Evolutionary conservation across 768 basidiomycete genomes (phyloP).

Genomic region (Rhizopogon roseolus): DNA sequence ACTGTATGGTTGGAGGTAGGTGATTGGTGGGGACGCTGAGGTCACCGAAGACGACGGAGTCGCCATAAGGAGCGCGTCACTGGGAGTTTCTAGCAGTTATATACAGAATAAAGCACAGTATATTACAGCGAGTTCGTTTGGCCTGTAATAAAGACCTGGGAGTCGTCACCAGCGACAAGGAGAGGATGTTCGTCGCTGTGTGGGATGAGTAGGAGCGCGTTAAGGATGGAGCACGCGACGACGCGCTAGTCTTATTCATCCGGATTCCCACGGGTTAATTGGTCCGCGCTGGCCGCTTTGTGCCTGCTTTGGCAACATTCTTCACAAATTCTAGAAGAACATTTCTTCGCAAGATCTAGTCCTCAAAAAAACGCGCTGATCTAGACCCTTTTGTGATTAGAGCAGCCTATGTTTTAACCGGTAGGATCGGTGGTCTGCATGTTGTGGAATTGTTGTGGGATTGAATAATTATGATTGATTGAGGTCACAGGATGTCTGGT

Average conservation of each 20-base stretch:
- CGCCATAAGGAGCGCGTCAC: slow-evolving; percentile 52
- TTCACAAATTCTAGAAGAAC: slow-evolving; percentile 5
- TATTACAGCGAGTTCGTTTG: slow-evolving; percentile 10
- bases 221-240: slow-evolving; percentile 29
- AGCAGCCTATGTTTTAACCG: not conserved
- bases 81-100: slow-evolving; percentile 7
- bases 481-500: not conserved
- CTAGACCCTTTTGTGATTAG: not conserved
- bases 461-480: not conserved
- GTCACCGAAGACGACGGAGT: slow-evolving; percentile 79
- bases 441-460: not conserved
- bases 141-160: slow-evolving; percentile 12
- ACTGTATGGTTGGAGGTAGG: slow-evolving; percentile 48
- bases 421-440: not conserved
- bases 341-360: slow-evolving; percentile 10
- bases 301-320: slow-evolving; percentile 11
- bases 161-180: slow-evolving; percentile 28
- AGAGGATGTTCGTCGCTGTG: slow-evolving; percentile 32
- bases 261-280: slow-evolving; percentile 26
- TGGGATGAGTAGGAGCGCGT: slow-evolving; percentile 32
- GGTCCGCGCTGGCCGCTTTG: slow-evolving; percentile 13
- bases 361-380: not conserved
- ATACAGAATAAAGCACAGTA: slow-evolving; percentile 13
- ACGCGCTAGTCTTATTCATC: slow-evolving; percentile 35
- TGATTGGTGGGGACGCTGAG: slow-evolving; percentile 73